Evolutionary conservation across 176 grass and related monocot species (phyloP), one percentile per base, ranked within the genome.

Genomic region (Dendrocalamus sinicus): DNA sequence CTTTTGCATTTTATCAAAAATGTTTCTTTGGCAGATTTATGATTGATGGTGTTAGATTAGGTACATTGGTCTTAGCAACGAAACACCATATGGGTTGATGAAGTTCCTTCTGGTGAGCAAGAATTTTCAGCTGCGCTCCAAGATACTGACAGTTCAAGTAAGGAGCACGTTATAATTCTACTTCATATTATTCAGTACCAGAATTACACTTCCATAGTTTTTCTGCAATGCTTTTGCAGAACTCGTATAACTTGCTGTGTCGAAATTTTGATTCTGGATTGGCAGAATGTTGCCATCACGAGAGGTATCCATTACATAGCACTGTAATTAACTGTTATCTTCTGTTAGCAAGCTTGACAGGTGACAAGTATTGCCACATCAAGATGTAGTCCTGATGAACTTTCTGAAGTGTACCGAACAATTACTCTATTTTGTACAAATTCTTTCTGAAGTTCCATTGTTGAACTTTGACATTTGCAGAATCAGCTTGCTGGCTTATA

Each of bases 61-160:
- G 76, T 98, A 98, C 45, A 78, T 98, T 86, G 93, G 93, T 20
- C 89, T 98, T 53, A 98, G 93, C 55, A 98, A 95, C 35, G 96
- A 98, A 87, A 98, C 96, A 73, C 86, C 96, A 48, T 98, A 95
- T 86, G 93, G 96, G 16, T 52, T 98, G 48, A 98, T 94, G 96
- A 95, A 95, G 59, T 95, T 98, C 79, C 91, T 95, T 67, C 86
- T 84, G 43, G 74, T 89, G 66, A 70, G 83, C 84, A 76, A 46
- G 9, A 41, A 89, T 78, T 92, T 85, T 62, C 67, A 81, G 51
- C 43, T 93, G 76, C 87, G 23, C 5, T 39, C 26, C 24, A 98
- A 94, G 69, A 90, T 98, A 79, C 6, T 95, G 46, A 89, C 96
- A 63, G 40, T 98, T 66, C 93, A 98, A 85, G 96, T 95, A 89